Evolutionary conservation across 2,329 filamentous ascomycete genomes (phyloP).

Genomic region (Colletotrichum horii): DNA sequence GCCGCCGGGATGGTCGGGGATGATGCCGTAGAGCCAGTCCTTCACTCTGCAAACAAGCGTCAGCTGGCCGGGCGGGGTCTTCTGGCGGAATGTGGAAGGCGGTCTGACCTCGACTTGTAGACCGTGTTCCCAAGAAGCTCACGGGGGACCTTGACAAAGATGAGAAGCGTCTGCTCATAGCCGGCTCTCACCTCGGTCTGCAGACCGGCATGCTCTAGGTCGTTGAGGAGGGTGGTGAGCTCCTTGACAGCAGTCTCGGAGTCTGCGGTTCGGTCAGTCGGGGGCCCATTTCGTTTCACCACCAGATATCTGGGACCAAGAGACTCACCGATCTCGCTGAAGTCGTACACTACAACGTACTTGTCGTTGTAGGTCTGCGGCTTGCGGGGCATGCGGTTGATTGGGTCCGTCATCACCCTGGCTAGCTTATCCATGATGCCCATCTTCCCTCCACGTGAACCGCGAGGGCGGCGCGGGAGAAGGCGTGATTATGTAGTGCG

Average conservation of each 20-base stretch:
- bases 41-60: conserved; percentile 58
- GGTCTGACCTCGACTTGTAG: conserved; percentile 66
- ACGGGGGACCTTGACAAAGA: conserved; percentile 70
- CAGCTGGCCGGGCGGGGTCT: neutral
- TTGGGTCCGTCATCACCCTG: conserved; percentile 11
- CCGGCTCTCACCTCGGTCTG: conserved; percentile 76
- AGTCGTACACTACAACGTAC: conserved; percentile 46
- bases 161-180: conserved; percentile 67
- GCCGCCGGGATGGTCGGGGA: conserved; percentile 65
- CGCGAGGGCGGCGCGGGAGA: neutral
- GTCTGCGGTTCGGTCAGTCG: conserved; percentile 28
- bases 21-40: conserved; percentile 77
- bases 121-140: conserved; percentile 69
- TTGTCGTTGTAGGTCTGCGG: conserved; percentile 37
- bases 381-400: conserved; percentile 5
- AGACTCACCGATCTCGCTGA: conserved; percentile 35
- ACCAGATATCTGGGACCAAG: neutral
- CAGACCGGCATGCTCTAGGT: conserved; percentile 67
- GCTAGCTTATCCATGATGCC: conserved; percentile 19
- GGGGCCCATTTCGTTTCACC: neutral
- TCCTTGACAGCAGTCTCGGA: conserved; percentile 37
- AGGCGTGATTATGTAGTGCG: conserved; percentile 14
- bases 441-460: conserved; percentile 6
- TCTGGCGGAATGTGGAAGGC: neutral
- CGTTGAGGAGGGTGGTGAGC: conserved; percentile 55